phyloP scores from a whole-genome alignment of 2,329 filamentous ascomycete species.

The Geosmithia flava region DNA sequence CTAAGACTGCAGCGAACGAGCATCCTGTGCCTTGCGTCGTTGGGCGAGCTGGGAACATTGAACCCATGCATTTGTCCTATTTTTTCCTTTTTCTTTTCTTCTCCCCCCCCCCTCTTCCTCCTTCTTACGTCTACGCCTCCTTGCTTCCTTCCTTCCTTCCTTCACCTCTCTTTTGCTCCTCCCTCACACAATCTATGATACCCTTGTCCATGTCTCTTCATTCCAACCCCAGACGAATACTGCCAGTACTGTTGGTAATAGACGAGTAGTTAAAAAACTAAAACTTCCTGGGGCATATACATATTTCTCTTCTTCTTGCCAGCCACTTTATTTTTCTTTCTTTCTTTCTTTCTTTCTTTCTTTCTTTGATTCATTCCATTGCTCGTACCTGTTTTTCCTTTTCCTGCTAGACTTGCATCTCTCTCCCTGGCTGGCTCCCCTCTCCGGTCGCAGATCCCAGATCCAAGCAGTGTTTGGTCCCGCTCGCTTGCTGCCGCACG shows the following conservation, averaged over 20 bases:
- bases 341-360: neutral
- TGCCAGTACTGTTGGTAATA: too few species aligned
- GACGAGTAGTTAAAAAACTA: too few species aligned
- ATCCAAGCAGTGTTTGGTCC: neutral
- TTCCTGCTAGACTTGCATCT: too few species aligned
- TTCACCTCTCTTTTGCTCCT: too few species aligned
- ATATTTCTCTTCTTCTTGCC: neutral
- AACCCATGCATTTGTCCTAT: too few species aligned
- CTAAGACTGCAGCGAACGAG: neutral
- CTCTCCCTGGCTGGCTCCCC: too few species aligned
- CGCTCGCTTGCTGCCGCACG: neutral
- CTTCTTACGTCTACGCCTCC: neutral
- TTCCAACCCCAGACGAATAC: too few species aligned
- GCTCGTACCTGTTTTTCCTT: too few species aligned
- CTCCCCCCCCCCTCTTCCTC: neutral
- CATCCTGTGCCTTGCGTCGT: constrained; percentile 2
- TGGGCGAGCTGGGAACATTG: neutral
- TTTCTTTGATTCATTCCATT: neutral
- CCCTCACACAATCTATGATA: too few species aligned
- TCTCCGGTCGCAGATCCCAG: neutral
- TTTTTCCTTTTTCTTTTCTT: neutral
- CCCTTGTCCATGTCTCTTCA: too few species aligned
- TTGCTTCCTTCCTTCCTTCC: neutral
- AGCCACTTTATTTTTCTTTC: neutral
- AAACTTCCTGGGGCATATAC: too few species aligned